Base-by-base conservation (phyloP, 2,329 filamentous ascomycete species). In the Cercospora nicotianae region DNA sequence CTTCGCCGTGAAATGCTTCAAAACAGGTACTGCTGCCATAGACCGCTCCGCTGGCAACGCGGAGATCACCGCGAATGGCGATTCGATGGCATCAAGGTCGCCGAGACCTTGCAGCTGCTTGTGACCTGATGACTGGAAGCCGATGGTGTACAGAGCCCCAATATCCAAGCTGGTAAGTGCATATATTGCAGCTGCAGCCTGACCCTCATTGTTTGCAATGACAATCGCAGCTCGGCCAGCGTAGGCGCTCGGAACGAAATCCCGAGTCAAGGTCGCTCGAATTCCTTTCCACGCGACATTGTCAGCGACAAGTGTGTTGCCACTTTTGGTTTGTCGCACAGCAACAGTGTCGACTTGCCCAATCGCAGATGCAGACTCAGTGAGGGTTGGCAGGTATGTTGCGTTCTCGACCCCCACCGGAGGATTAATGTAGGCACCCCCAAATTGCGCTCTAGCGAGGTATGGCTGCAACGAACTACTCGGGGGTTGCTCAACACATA, bases 251-350 rank as follows among this genome's bases (percentile, higher is more conserved):
- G 92, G 92, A 0, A 93, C 91, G 72, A 94, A 89, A 74, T 96
- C 92, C 23, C 91, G 87, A 3, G 90, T 95, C 67, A 96, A 82
- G 0, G 92, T 93, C 63, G 91, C 90, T 59, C 93, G 85, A 66
- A 96, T 94, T 1, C 92, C 92, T 78, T 92, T 93, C 91, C 92
- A 95, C 13, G 89, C 89, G 10, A 91, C 90, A 72, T 96, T 96
- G 74, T 95, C 92, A 58, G 93, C 90, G 16, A 94, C 82, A 48
- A 94, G 86, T 5, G 85, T 84, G 63, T 83, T 85, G 10, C 84
- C 80, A 1, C 80, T 79, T 3, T 80, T 83, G 12, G 83, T 82
- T 4, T 78, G 76, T 63, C 85, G 86, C 26, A 91, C 88, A 26
- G 93, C 85, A 57, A 96, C 91, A 0, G 92, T 95, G 76, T 96